Evolutionary conservation across 345 rosid species (phyloP), one percentile per base, ranked within the genome.

Genomic region (Populus simonii): DNA sequence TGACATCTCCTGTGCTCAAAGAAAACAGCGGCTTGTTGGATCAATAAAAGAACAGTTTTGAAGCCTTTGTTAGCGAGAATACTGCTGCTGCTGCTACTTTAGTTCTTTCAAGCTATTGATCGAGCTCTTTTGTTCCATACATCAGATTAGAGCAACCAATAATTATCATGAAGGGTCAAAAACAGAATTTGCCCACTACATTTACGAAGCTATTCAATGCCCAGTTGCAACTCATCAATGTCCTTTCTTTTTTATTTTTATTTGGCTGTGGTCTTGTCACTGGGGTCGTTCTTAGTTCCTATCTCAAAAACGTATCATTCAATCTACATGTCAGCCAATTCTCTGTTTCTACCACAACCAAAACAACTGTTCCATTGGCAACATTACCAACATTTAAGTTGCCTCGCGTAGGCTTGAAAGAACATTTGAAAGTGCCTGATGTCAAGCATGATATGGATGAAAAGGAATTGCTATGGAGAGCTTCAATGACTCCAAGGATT

Each of bases 391-490:
- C 35, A 39, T n/a, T n/a, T 0, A 13, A 39, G 51, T 41, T 18
- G 2, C 18, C 65, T 5, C 53, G 16, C 12, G 76, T 70, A 2
- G 88, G 90, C 27, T 81, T 93, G 13, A 66, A 74, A 29, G 83
- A 84, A 25, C 89, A 76, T 72, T 29, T 79, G 80, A 76, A 84
- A 36, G 85, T 81, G 15, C 84, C 81, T 65, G 77, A 57, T 33
- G 76, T 74, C 38, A 80, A 29, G 82, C 93, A 89, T 77, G 86
- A 89, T 70, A 88, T 92, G 90, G 86, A 76, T 41, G 96, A 93
- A 67, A 84, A 86, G 23, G 93, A 90, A 77, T 84, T 93, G 85
- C 74, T 88, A 13, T 70, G 71, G 84, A 87, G 79, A 70, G 92
- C 90, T 66, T 77, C 83, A 15, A 78, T 86, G 89, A 76, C 80